A percentile compares a stretch with the other conserved stretches of the same genome.
phyloP scores from a whole-genome alignment of 78 protist species.

The Planoprotostelium fungivorum region DNA sequence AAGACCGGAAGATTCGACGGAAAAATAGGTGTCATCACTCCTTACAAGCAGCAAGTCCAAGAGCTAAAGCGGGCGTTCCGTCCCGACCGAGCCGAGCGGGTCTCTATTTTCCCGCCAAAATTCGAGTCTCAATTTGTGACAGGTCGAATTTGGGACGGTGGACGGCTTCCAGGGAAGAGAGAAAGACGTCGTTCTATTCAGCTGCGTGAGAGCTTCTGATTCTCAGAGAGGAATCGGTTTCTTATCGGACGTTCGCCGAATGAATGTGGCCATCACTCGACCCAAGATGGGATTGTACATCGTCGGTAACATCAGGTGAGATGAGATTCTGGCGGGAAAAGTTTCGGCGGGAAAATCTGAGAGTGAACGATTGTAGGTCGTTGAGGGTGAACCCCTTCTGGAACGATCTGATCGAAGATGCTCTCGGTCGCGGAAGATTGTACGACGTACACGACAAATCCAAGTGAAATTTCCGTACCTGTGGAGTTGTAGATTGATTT shows the following conservation, averaged over 20 bases:
- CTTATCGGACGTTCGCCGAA: slow-evolving; percentile 76
- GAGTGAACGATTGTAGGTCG: slow-evolving; percentile 13
- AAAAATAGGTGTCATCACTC: slow-evolving; percentile 80
- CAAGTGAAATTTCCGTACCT: neutral
- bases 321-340: neutral
- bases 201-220: slow-evolving; percentile 72
- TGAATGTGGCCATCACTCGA: slow-evolving; percentile 90
- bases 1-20: neutral
- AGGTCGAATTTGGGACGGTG: slow-evolving; percentile 62
- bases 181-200: slow-evolving; percentile 71
- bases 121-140: neutral
- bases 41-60: slow-evolving; percentile 70
- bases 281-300: slow-evolving; percentile 54
- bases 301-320: slow-evolving; percentile 40
- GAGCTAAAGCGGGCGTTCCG: slow-evolving; percentile 3
- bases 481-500: neutral
- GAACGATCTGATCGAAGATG: slow-evolving; percentile 32
- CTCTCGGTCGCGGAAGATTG: neutral
- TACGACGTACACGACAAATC: neutral
- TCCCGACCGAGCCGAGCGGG: too few relatives aligned
- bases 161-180: slow-evolving; percentile 82
- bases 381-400: slow-evolving; percentile 29
- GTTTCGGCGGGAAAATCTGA: neutral
- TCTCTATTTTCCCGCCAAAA: neutral
- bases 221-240: slow-evolving; percentile 76